Conservation (phyloP, 225 moss, liverwort and hornwort genomes). For the Bryoerythrophyllum caledonicum region DNA sequence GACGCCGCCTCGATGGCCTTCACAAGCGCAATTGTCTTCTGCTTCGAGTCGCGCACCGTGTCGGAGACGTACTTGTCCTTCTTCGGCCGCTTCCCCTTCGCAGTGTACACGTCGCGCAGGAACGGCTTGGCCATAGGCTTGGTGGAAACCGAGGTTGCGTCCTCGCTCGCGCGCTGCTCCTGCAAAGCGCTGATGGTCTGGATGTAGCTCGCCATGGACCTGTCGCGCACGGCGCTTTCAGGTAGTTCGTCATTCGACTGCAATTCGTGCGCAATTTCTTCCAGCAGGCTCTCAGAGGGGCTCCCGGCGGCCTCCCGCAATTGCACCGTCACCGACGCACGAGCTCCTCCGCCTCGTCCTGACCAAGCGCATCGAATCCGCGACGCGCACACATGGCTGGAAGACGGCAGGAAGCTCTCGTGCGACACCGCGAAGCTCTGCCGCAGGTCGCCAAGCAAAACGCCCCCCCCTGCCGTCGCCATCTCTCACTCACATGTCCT, state of each 20-base stretch:
- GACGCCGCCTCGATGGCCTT: slow-evolving; percentile 28
- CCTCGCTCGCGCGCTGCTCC: slow-evolving; percentile 29
- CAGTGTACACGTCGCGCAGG: slow-evolving; percentile 8
- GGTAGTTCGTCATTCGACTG: background rate
- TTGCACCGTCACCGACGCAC: slow-evolving; percentile 29
- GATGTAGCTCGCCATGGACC: slow-evolving; percentile 47
- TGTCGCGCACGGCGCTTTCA: slow-evolving; percentile 6
- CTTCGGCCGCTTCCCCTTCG: slow-evolving; percentile 12
- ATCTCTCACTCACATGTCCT: slow-evolving; percentile 26
- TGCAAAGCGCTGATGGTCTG: slow-evolving; percentile 39
- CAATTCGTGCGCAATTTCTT: slow-evolving; percentile 40
- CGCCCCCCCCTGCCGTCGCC: slow-evolving; percentile 36
- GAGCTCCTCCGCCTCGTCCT: slow-evolving; percentile 19
- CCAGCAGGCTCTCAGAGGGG: slow-evolving; percentile 33
- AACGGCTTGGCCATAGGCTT: slow-evolving; percentile 20
- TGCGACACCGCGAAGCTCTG: slow-evolving; percentile 8
- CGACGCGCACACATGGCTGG: slow-evolving; percentile 34
- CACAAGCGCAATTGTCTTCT: slow-evolving; percentile 21
- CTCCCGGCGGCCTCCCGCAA: slow-evolving; percentile 27
- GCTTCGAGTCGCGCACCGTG: slow-evolving; percentile 18
- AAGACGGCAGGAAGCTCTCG: slow-evolving; percentile 43
- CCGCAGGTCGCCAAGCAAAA: slow-evolving; percentile 41
- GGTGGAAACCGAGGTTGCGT: too few relatives aligned
- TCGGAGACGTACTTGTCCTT: slow-evolving; percentile 18
- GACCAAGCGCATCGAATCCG: slow-evolving; percentile 14